These are phyloP conservation scores for Lithocarpus polystachyus DNA, from an alignment of 306 rosid genomes.

Conservation along the genomic window DNA sequence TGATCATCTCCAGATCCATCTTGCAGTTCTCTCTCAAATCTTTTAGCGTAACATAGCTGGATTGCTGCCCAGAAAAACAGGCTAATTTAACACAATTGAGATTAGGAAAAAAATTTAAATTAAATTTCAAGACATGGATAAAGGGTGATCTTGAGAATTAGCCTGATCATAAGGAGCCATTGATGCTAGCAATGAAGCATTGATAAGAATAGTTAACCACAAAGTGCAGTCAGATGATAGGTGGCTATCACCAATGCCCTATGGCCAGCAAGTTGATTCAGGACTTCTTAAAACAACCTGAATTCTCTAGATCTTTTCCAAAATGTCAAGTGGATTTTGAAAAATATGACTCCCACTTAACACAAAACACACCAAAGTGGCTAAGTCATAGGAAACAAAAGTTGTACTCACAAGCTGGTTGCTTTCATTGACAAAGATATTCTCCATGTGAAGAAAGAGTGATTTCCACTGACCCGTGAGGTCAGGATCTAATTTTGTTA, in stretches of 20 bases:
- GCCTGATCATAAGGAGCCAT: background rate
- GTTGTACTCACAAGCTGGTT: constrained; percentile 67
- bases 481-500: constrained; percentile 48
- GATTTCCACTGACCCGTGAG: constrained; percentile 83
- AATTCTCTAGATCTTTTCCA: background rate
- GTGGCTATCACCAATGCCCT: background rate
- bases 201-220: background rate
- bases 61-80: constrained; percentile 50
- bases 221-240: background rate
- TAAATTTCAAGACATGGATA: background rate
- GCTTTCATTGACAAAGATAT: constrained; percentile 51
- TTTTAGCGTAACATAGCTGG: constrained; percentile 48
- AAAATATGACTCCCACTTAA: background rate
- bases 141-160: background rate
- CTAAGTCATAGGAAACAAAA: background rate
- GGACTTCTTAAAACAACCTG: background rate
- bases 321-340: background rate
- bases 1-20: constrained; percentile 53
- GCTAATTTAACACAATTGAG: background rate
- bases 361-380: background rate
- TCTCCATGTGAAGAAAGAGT: constrained; percentile 75
- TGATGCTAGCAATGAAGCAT: background rate
- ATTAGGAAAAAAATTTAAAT: background rate
- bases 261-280: background rate
- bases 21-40: constrained; percentile 82